Evolutionary conservation across 2,329 filamentous ascomycete genomes (phyloP), one percentile per base, ranked within the genome.

Genomic region (Ceratocystiopsis sp.): DNA sequence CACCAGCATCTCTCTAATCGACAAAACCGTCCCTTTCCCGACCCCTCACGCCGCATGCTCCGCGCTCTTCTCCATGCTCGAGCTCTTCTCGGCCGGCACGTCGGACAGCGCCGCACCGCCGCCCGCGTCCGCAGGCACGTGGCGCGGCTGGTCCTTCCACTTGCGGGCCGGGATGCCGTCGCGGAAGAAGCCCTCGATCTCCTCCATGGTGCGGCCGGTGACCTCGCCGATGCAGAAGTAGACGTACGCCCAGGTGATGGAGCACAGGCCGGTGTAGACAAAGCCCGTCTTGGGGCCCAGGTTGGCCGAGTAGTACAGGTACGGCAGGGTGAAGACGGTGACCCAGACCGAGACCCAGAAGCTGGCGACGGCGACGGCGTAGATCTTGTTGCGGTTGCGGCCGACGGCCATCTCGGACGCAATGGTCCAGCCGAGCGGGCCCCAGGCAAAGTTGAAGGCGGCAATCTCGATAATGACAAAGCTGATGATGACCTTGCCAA

Each of bases 371-470:
- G 64, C 57, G 5, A 59, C 56, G 10, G 61, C 55, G n/a, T 57
- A 61, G 48, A 65, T 66, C 51, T 66, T 66, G 51, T 65, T 66
- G 40, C 62, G 55, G 52, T 69, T 69, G 14, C 58, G 60, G 4
- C 66, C 66, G 19, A 67, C 63, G 0, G 66, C 61, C 59, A 66
- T 64, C 47, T 69, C 66, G 4, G 59, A 61, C 25, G 61, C 54
- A 35, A 66, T 60, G 0, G 62, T 61, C 53, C 56, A 67, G 2
- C 53, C 56, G 1, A 64, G 53, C 0, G 65, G 61, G 1, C 63
- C 64, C 53, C 58, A 58, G 14, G 59, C 58, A 50, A 67, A 67
- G 51, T 67, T 67, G 51, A 66, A 67, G 12, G 58, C 59, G 17
- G 58, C 56, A 46, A 63, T 63, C 43, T 59, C 59, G 45, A 67